Evolutionary conservation across 1,284 basidiomycete genomes (phyloP).

Genomic region (Leccinum fallax): DNA sequence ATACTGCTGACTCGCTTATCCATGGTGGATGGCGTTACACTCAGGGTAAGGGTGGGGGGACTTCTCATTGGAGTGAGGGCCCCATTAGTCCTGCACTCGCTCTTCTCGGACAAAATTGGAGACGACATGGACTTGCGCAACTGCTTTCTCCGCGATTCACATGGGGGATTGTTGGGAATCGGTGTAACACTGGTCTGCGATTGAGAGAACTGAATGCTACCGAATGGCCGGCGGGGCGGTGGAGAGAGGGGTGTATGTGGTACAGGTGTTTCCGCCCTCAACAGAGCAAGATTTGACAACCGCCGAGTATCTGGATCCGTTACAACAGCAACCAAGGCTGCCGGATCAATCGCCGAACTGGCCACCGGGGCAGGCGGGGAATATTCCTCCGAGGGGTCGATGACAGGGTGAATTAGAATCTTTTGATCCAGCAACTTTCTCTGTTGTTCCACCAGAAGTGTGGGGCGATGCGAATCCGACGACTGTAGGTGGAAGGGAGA

Average conservation of each 20-base stretch:
- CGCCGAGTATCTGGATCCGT: slow-evolving; percentile 29
- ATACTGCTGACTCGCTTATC: slow-evolving; percentile 36
- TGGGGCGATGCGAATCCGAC: slow-evolving; percentile 40
- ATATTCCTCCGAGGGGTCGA: slow-evolving; percentile 32
- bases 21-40: slow-evolving; percentile 35
- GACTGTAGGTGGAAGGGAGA: slow-evolving; percentile 37
- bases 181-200: slow-evolving; percentile 56
- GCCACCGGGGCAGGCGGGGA: slow-evolving; percentile 19
- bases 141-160: slow-evolving; percentile 15
- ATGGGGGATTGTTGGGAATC: slow-evolving; percentile 6
- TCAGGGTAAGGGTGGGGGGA: slow-evolving; percentile 41
- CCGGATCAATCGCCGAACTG: slow-evolving; percentile 5
- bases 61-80: slow-evolving; percentile 40
- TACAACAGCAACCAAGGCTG: slow-evolving; percentile 18
- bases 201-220: slow-evolving; percentile 51
- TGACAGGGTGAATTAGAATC: slow-evolving; percentile 34
- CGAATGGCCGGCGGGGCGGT: slow-evolving; percentile 55
- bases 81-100: slow-evolving; percentile 36
- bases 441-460: slow-evolving; percentile 28
- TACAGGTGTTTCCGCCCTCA: slow-evolving; percentile 58
- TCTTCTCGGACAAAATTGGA: slow-evolving; percentile 50
- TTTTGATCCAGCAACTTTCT: slow-evolving; percentile 32
- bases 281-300: slow-evolving; percentile 34
- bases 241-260: slow-evolving; percentile 61
- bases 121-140: slow-evolving; percentile 52